Evolutionary conservation across 805 yeast species (phyloP), one percentile per base, ranked within the genome.

Genomic region (Ogataea nakhonphanomensis): DNA sequence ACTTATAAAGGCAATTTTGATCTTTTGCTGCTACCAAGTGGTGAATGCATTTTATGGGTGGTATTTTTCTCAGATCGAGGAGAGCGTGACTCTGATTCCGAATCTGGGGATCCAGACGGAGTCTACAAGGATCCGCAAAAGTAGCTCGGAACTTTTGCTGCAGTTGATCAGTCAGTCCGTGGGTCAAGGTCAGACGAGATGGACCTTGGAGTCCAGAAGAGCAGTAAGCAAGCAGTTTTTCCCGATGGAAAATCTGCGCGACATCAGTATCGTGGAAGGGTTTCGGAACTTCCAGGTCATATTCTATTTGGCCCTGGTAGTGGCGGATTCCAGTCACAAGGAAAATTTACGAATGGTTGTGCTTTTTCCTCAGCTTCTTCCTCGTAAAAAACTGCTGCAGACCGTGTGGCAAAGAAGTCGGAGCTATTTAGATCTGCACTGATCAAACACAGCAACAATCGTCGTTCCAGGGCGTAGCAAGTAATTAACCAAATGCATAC

Each of bases 201-300:
- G 20, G 8, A 26, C 24, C 6, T 38, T 22, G 11, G 37, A 28
- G n/a, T 22, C 39, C 21, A 41, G 36, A 29, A 33, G 21, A 27
- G 30, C 30, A 23, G 24, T 37, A 8, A 45, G 46, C 33, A 51
- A 50, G 37, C 53, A 62, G 21, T 82, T 85, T 55, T 70, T 82
- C 8, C 82, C 89, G 0, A 61, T 69, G 27, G 74, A 71, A 33
- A 66, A 67, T 32, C 70, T 85, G 37, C 70, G 74, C 4, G 91
- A 84, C 57, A 58, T 85, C 8, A 74, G 83, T 0, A 79, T 86
- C 20, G 84, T 84, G 55, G 95, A 86, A 58, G 90, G 85, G 0
- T 84, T 86, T 55, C 69, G 69, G 39, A 82, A 82, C 5, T 74
- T 78, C 46, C 80, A 79, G 46, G 87, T 84, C 8, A 66, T 81